Evolutionary conservation across 164 flowering plant genomes (phyloP).

Genomic region (Aristolochia californica): DNA sequence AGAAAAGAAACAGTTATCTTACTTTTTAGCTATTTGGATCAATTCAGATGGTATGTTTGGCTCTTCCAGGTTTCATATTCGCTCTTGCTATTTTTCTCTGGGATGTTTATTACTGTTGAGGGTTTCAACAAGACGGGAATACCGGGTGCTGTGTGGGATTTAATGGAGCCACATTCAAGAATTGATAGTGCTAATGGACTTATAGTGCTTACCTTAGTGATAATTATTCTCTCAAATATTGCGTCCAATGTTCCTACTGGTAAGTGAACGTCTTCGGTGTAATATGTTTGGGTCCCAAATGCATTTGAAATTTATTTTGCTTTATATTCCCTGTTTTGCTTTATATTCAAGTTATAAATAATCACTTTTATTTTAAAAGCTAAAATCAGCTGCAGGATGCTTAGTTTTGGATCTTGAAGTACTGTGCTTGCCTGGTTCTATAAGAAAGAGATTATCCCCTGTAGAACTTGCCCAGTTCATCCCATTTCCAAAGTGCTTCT

Average conservation of each 20-base stretch:
- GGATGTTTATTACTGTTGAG: conserved; percentile 64
- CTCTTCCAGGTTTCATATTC: conserved; percentile 48
- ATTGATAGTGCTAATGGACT: conserved; percentile 34
- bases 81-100: conserved; percentile 55
- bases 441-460: too few species aligned
- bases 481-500: too few species aligned
- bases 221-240: conserved; percentile 51
- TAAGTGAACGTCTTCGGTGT: not conserved
- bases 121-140: conserved; percentile 63
- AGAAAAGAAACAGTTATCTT: not conserved
- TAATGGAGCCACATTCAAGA: conserved; percentile 45
- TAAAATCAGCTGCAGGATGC: too few species aligned
- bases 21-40: not conserved
- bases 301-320: too few species aligned
- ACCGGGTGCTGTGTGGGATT: conserved; percentile 44
- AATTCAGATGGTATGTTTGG: not conserved
- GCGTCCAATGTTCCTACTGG: conserved; percentile 49
- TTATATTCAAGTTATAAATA: too few species aligned
- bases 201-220: conserved; percentile 33
- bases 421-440: too few species aligned
- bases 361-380: too few species aligned
- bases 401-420: too few species aligned
- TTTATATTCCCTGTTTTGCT: too few species aligned
- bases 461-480: too few species aligned
- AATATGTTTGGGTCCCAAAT: too few species aligned